Percentiles rank a stretch among this genome's conserved stretches.
These are phyloP conservation scores for Fusarium pilosicola DNA, from an alignment of 2,329 filamentous ascomycete species.

Conservation along the genomic window DNA sequence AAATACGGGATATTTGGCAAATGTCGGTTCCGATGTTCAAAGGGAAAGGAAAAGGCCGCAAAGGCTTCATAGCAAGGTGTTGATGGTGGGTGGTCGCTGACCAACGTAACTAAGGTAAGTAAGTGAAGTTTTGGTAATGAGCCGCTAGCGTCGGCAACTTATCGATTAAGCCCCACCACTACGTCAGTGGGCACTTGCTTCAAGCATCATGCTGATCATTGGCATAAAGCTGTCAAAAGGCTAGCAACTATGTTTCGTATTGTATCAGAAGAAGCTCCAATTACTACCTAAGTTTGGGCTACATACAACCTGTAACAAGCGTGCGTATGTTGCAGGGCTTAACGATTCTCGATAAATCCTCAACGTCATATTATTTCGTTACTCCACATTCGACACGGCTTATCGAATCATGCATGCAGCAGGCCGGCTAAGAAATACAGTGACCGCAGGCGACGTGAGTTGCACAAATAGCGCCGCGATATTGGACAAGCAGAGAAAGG, in stretches of 20 bases:
- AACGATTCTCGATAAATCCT: conserved; percentile 9
- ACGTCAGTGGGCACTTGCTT: conserved; percentile 19
- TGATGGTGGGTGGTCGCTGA: not conserved
- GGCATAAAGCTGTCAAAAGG: conserved; percentile 8
- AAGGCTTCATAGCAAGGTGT: conserved; percentile 43
- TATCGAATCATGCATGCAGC: conserved; percentile 18
- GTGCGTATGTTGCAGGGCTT: conserved; percentile 2
- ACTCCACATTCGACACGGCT: conserved; percentile 23
- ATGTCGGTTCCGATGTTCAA: conserved; percentile 82
- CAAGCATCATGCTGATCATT: conserved; percentile 2
- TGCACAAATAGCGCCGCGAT: not conserved
- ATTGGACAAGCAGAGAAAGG: not conserved
- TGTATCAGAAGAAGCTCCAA: conserved; percentile 12
- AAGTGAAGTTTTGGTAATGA: conserved; percentile 10
- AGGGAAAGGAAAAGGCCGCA: conserved; percentile 68
- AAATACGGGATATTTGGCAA: conserved; percentile 74
- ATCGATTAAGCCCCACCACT: conserved; percentile 36
- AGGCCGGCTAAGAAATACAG: conserved; percentile 15
- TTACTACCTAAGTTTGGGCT: conserved; percentile 19
- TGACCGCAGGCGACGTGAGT: not conserved
- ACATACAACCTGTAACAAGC: conserved; percentile 3
- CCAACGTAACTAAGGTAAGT: not conserved
- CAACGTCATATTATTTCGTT: conserved; percentile 29
- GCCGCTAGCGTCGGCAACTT: conserved; percentile 41
- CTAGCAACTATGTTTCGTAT: not conserved